Percentiles rank a stretch among this genome's conserved stretches.
phyloP scores from a whole-genome alignment of 176 grass and related monocot genomes.

The Poa pratensis region DNA sequence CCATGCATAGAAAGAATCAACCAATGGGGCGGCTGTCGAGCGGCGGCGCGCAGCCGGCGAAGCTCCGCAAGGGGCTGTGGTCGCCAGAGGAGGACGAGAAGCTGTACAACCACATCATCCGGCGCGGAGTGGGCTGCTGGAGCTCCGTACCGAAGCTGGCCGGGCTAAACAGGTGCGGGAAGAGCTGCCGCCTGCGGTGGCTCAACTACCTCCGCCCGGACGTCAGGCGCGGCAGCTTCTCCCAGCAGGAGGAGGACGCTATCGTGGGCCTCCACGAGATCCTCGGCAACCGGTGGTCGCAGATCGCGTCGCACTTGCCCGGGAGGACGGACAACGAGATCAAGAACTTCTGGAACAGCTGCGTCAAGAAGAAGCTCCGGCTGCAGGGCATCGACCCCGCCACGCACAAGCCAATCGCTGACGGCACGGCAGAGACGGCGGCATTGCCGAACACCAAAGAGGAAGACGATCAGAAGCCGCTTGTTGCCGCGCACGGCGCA shows the following conservation, averaged over 20 bases:
- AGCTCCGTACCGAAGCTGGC: conserved; percentile 81
- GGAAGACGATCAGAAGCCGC: background rate
- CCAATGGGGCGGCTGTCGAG: conserved; percentile 67
- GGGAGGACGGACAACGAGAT: conserved; percentile 93
- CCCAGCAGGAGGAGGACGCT: conserved; percentile 73
- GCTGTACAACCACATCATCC: conserved; percentile 89
- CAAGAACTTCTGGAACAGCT: conserved; percentile 94
- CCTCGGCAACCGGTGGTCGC: conserved; percentile 85
- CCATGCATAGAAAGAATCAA: background rate
- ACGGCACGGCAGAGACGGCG: background rate
- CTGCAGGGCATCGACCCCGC: conserved; percentile 64
- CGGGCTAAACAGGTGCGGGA: conserved; percentile 82
- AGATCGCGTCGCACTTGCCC: conserved; percentile 77
- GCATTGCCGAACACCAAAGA: background rate
- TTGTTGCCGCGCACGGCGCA: background rate
- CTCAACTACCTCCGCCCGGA: conserved; percentile 84
- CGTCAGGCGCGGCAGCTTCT: conserved; percentile 86
- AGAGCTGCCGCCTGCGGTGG: conserved; percentile 88
- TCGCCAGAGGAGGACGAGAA: conserved; percentile 91
- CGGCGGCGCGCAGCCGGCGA: conserved; percentile 50
- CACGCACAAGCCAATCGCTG: conserved; percentile 67
- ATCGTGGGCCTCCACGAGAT: conserved; percentile 71
- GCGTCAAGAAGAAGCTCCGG: conserved; percentile 89
- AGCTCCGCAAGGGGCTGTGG: conserved; percentile 87
- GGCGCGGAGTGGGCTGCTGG: conserved; percentile 80